A percentile compares a stretch with the other conserved stretches of the same genome.
Evolutionary conservation across 2,329 filamentous ascomycete species (phyloP).

Genomic region (Trichoderma arundinaceum): DNA sequence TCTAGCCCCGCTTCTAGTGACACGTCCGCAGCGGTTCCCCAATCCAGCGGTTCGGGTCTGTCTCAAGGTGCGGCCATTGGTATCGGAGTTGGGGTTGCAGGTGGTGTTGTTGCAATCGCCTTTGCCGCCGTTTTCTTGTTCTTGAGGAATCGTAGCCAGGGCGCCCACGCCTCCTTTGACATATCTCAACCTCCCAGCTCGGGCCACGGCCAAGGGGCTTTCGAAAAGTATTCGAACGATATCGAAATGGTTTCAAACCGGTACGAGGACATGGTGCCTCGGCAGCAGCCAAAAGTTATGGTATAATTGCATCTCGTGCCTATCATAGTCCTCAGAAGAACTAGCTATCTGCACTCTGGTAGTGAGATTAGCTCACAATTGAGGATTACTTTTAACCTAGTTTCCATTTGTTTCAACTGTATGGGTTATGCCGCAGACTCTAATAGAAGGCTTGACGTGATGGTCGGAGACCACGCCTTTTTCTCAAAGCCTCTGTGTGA

Average conservation of each 20-base stretch:
- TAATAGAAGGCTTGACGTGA: not conserved
- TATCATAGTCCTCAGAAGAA: slow-evolving; percentile 6
- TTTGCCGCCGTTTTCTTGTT: slow-evolving; percentile 50
- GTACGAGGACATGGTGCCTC: slow-evolving; percentile 64
- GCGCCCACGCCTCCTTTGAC: slow-evolving; percentile 43
- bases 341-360: slow-evolving; percentile 31
- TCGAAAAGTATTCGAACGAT: slow-evolving; percentile 49
- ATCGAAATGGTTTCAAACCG: slow-evolving; percentile 59
- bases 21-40: slow-evolving; percentile 27
- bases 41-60: slow-evolving; percentile 41
- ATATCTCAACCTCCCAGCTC: slow-evolving; percentile 58
- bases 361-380: slow-evolving; percentile 28
- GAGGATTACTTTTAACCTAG: slow-evolving; percentile 16
- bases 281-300: slow-evolving; percentile 55
- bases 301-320: slow-evolving; percentile 39
- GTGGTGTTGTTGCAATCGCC: slow-evolving; percentile 49
- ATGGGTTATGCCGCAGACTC: slow-evolving; percentile 9
- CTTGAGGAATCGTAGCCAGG: slow-evolving; percentile 41
- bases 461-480: not conserved
- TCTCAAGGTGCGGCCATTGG: slow-evolving; percentile 54
- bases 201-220: slow-evolving; percentile 41
- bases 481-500: not conserved
- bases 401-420: slow-evolving; percentile 21
- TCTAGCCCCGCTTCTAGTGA: slow-evolving; percentile 29
- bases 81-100: slow-evolving; percentile 55